Base-by-base conservation (phyloP, 768 basidiomycete species). In the Kwoniella dejecticola region DNA sequence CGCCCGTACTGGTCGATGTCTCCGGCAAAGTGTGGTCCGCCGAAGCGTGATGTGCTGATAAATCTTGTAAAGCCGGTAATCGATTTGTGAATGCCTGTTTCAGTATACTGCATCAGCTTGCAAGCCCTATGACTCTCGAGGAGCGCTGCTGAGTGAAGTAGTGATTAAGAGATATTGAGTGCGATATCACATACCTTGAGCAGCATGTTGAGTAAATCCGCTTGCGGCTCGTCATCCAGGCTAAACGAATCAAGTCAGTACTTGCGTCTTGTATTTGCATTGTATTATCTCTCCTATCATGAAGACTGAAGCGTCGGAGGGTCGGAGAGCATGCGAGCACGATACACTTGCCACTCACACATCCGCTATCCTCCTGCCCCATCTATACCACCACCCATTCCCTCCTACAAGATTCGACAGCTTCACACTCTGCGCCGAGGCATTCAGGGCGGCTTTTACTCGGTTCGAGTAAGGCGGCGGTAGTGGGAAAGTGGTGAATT, bases 301-400 rank as follows among this genome's bases (percentile, higher is more conserved):
- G 1, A n/a, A 3, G 19, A 26, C 27, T 36, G 13, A n/a, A n/a
- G n/a, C 44, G 4, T 31, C 29, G 26, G 1, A 50, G 15, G 33
- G 15, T 36, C 15, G 33, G 7, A 7, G 15, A 36, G 33, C n/a
- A 36, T 36, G 15, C 33, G 15, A 36, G 33, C 15, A 2, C 30
- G 2, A 3, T 21, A 31, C 11, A 11, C 21, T 24, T 2, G 21
- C 13, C 46, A 72, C 84, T 70, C 72, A 91, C 91, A 95, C 85
- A 55, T 88, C 87, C 82, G 88, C 88, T 62, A 95, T 86, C 65
- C 86, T 85, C 76, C 87, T 87, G 13, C 93, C 93, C 77, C 93
- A 93, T 3, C 88, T 88, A 77, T 96, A 97, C 93, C 94, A 97
- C 69, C 86, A 80, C 2, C 91, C 90, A 2, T 90, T 90, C 11